These are phyloP conservation scores for Leishmania arabica DNA, from an alignment of 208 protist genomes.

Conservation along the genomic window DNA sequence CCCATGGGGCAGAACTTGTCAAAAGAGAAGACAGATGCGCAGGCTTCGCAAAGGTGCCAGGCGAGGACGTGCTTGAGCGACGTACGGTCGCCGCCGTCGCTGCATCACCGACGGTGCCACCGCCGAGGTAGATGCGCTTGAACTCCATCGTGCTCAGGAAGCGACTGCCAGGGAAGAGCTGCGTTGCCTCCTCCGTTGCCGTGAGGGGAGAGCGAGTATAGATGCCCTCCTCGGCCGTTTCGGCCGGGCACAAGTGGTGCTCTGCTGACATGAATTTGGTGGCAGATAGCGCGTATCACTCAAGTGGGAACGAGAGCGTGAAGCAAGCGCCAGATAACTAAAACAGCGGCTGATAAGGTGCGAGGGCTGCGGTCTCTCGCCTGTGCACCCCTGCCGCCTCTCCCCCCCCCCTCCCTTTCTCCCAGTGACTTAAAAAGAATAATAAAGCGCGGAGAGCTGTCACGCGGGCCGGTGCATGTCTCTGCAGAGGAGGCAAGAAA, in stretches of 20 bases:
- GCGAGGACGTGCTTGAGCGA: not conserved
- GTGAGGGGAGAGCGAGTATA: constrained; percentile 33
- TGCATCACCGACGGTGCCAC: not conserved
- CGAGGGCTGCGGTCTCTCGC: not conserved
- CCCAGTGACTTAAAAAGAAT: too few species aligned
- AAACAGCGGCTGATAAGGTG: not conserved
- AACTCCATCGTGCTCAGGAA: constrained; percentile 56
- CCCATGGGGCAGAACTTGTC: not conserved
- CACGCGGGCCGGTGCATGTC: not conserved
- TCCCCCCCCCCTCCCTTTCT: not conserved
- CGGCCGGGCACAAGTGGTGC: not conserved
- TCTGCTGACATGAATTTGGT: not conserved
- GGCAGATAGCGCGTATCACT: not conserved
- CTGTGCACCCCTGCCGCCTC: not conserved
- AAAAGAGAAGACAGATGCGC: not conserved
- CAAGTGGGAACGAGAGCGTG: not conserved
- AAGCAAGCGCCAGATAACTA: not conserved
- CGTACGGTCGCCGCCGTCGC: not conserved
- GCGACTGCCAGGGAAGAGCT: constrained; percentile 24
- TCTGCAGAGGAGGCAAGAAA: not conserved
- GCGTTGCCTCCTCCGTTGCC: constrained; percentile 10
- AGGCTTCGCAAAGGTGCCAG: not conserved
- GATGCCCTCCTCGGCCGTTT: not conserved
- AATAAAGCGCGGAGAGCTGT: not conserved
- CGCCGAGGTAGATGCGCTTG: constrained; percentile 45